Evolutionary conservation across 2,329 filamentous ascomycete species (phyloP), one percentile per base, ranked within the genome.

Genomic region (Xylariaceae sp.): DNA sequence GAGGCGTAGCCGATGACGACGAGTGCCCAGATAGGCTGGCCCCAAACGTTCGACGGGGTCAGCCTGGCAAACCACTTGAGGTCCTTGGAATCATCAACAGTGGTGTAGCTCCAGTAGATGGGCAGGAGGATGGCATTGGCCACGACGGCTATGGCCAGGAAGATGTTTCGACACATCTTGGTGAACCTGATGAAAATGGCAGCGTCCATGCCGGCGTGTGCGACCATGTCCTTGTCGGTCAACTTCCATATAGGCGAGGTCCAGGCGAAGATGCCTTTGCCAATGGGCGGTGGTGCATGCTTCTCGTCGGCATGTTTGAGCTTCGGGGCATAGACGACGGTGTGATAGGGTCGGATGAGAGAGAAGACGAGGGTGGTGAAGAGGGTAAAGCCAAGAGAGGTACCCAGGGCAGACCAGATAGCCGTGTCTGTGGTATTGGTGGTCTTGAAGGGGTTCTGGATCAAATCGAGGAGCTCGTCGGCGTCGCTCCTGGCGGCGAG

Each of bases 141-240:
- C 31, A 95, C 68, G 6, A 95, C 56, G 27, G 84, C 80, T 48
- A 96, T 71, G 7, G 81, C 71, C 27, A 87, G 65, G 65, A 97
- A 96, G 56, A 97, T 88, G 66, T 96, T 94, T 52, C 94, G 85
- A 64, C 89, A 89, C 94, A 99, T 97, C 58, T 85, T 80, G 44
- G 85, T 82, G 62, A 96, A 91, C 45, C 92, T 85, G 57, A 99
- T 75, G 67, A 99, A 97, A 42, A 99, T 73, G 9, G 88, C 87
- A 9, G 91, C 94, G 70, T 99, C 94, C 73, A 99, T 76, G 44
- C 94, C 94, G 36, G 96, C 85, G 60, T 87, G 83, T n/a, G 87
- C 79, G 19, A 96, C 78, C 54, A 96, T 70, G 12, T 88, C 79
- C 48, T 83, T 73, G 72, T 99, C 94, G 52, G 81, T 85, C 12